phyloP scores from a whole-genome alignment of 176 grass and related monocot genomes.

The Chrysopogon serrulatus region DNA sequence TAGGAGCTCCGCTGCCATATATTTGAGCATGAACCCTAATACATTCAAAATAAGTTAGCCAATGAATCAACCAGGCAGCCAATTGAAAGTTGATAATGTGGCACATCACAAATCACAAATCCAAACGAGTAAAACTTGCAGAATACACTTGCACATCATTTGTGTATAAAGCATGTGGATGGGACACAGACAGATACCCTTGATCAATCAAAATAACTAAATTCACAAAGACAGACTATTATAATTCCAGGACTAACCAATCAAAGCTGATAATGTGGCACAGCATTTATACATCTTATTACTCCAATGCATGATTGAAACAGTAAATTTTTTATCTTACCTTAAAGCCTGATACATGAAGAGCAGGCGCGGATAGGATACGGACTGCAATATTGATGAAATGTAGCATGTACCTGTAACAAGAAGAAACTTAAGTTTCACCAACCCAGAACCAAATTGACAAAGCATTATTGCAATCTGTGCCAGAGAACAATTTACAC shows the following conservation, averaged over 20 bases:
- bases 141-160: not conserved
- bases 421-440: constrained; percentile 19
- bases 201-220: constrained; percentile 11
- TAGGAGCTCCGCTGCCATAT: constrained; percentile 85
- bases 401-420: constrained; percentile 76
- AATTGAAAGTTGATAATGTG: constrained; percentile 28
- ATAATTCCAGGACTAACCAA: not conserved
- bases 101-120: too few relatives aligned
- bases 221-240: constrained; percentile 10
- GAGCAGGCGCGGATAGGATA: constrained; percentile 74
- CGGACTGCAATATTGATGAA: constrained; percentile 77
- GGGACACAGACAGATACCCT: not conserved
- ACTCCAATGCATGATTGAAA: not conserved
- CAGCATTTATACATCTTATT: not conserved
- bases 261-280: not conserved
- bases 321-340: constrained; percentile 49
- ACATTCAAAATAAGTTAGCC: not conserved
- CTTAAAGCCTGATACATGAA: constrained; percentile 95
- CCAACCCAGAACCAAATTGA: constrained; percentile 1
- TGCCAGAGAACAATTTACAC: not conserved
- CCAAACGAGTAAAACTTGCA: not conserved
- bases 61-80: not conserved
- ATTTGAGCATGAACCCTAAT: constrained; percentile 83
- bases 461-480: not conserved
- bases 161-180: constrained; percentile 18